A percentile compares a stretch with the other conserved stretches of the same genome.
phyloP scores from a whole-genome alignment of 192 early-diverging fungal genomes.

The Coemansia sp. region DNA sequence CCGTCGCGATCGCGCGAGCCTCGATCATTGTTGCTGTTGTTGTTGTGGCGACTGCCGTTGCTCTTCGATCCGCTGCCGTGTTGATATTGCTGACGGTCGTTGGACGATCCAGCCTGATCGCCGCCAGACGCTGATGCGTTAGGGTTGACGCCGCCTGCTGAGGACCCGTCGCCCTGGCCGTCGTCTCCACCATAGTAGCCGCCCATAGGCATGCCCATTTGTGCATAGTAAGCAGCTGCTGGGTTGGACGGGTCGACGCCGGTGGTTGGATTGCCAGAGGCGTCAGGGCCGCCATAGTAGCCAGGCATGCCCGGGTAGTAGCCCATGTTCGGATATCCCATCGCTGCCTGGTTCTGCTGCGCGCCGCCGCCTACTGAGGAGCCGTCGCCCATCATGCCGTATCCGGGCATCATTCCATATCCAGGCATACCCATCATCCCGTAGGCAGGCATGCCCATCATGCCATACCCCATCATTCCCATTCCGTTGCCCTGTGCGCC shows the following conservation, averaged over 20 bases:
- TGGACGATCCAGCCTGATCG: constrained; percentile 7
- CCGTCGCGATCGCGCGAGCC: constrained; percentile 17
- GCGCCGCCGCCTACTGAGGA: constrained; percentile 10
- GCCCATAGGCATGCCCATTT: constrained; percentile 36
- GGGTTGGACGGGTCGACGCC: constrained; percentile 14
- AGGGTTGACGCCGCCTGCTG: neutral
- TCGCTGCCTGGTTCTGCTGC: constrained; percentile 27
- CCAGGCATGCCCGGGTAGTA: constrained; percentile 41
- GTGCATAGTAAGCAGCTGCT: constrained; percentile 27
- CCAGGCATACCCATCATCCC: constrained; percentile 21
- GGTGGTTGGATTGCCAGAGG: neutral
- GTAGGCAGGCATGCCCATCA: constrained; percentile 7
- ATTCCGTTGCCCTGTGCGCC: neutral
- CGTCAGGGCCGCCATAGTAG: constrained; percentile 28
- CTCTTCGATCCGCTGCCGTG: constrained; percentile 1
- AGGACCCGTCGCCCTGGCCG: constrained; percentile 27
- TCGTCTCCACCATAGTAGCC: constrained; percentile 32
- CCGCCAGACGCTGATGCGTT: constrained; percentile 7
- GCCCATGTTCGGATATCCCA: constrained; percentile 25
- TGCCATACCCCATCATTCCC: constrained; percentile 13
- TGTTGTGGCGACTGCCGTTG: constrained; percentile 14
- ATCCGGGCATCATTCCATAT: constrained; percentile 27
- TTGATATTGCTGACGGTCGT: constrained; percentile 16
- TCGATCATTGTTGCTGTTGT: constrained; percentile 23
- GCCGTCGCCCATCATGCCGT: constrained; percentile 18